phyloP scores from a whole-genome alignment of 139 green algal genomes.

The Haematococcus lacustris region DNA sequence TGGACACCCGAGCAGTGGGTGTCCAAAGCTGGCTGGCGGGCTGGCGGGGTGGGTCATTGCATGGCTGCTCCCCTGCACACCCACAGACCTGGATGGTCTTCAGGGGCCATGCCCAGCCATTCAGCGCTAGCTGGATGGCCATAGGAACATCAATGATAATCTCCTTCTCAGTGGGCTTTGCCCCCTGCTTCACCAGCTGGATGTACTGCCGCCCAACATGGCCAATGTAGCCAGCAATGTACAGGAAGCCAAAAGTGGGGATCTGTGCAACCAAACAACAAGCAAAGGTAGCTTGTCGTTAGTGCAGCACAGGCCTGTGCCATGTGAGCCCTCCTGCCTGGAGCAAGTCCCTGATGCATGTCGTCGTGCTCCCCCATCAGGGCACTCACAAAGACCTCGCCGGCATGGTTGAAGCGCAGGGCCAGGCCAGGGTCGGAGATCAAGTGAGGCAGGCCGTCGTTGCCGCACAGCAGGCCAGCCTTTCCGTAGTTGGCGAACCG shows the following conservation, averaged over 20 bases:
- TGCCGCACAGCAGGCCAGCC: conserved; percentile 90
- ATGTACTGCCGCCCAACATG: conserved; percentile 91
- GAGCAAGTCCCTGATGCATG: too few relatives aligned
- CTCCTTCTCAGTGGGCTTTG: conserved; percentile 84
- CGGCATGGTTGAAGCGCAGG: conserved; percentile 84
- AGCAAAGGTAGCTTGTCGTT: too few relatives aligned
- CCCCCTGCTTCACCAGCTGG: conserved; percentile 24
- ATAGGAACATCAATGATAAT: conserved; percentile 96
- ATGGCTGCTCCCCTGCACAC: too few relatives aligned
- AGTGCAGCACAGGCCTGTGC: too few relatives aligned
- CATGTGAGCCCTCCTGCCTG: too few relatives aligned
- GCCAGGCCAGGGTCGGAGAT: conserved; percentile 95
- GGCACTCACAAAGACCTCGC: conserved; percentile 84
- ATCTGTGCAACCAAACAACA: too few relatives aligned
- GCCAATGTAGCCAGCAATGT: conserved; percentile 96
- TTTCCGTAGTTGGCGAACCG: conserved; percentile 91
- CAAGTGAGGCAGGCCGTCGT: conserved; percentile 94
- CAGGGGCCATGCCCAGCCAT: conserved; percentile 77
- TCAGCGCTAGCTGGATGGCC: conserved; percentile 59
- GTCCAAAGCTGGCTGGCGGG: too few relatives aligned
- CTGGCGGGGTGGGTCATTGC: too few relatives aligned
- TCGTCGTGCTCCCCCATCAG: too few relatives aligned
- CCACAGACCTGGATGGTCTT: conserved; percentile 36
- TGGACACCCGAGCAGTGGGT: too few relatives aligned
- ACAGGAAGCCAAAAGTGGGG: conserved; percentile 95